These are phyloP conservation scores for Odonthalia washingtoniensis DNA, from an alignment of 31 red algal genomes.

Conservation along the genomic window DNA sequence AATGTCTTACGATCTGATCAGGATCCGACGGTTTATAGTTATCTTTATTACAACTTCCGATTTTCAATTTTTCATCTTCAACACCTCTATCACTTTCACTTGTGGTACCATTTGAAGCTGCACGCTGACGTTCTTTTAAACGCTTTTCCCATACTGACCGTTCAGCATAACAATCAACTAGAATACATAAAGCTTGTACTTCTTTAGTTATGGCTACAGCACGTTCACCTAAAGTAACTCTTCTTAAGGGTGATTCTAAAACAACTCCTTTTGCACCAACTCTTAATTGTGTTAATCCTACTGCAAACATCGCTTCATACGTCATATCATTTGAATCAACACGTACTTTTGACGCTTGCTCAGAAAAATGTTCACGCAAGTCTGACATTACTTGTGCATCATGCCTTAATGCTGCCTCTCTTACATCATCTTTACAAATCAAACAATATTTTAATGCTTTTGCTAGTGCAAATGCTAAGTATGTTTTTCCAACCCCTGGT, in stretches of 20 bases:
- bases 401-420: conserved; percentile 68
- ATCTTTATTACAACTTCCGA: no score
- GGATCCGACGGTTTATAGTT: conserved; percentile 53
- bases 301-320: conserved; percentile 78
- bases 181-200: conserved; percentile 59
- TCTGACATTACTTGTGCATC: conserved; percentile 68
- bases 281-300: conserved; percentile 64
- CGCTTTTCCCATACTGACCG: conserved; percentile 71
- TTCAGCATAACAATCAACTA: conserved; percentile 77
- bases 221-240: conserved; percentile 66
- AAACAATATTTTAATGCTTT: conserved; percentile 65
- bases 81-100: no score
- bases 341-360: conserved; percentile 46
- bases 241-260: conserved; percentile 59
- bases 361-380: conserved; percentile 52
- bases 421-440: conserved; percentile 70
- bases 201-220: conserved; percentile 58
- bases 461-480: conserved; percentile 58
- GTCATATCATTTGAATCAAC: conserved; percentile 83
- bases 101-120: no score
- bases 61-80: no score
- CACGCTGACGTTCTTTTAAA: conserved; percentile 26
- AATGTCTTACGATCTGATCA: conserved; percentile 66
- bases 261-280: conserved; percentile 73
- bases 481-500: conserved; percentile 74